Evolutionary conservation across 441 rosid species (phyloP), one percentile per base, ranked within the genome.

Genomic region (Adansonia rubrostipa): DNA sequence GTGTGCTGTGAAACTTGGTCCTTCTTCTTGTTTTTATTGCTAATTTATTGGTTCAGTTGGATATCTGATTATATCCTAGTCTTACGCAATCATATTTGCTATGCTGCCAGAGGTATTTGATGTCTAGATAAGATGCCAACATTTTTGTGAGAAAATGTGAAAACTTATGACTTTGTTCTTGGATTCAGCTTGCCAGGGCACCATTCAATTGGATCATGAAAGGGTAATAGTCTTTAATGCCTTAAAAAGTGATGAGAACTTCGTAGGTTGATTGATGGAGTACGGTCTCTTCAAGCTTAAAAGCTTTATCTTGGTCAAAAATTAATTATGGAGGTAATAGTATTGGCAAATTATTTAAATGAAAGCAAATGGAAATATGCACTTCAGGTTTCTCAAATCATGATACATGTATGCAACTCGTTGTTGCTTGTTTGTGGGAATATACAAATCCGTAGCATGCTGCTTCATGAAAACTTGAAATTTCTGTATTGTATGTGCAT

Each of bases 101-200:
- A 28, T 28, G 33, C 33, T 28, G 33, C 33, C 33, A 28, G 33
- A 28, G 33, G 33, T 28, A 14, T 33, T 9, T 63, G 2, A 36
- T 44, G 28, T 66, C 51, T 66, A 66, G 14, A 9, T 42, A 66
- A 66, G 13, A 28, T 66, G 9, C 3, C 24, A 40, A 65, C 33
- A 11, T 24, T 24, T 24, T 28, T 13, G 33, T 58, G 63, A 28
- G 33, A 28, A 28, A 28, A 1, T 28, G 33, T 28, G 2, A 28
- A 28, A 28, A 51, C 40, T 50, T 50, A 71, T 50, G 74, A 50
- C 74, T 50, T 33, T 28, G 60, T 71, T 51, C 24, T 71, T 71
- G 73, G 73, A 48, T 15, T 3, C 42, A 48, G 57, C 42, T 48
- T 50, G 15, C 6, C 22, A 14, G 14, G 2, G n/a, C 3, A 13